These are phyloP conservation scores for Phalaenopsis aphrodite DNA, from an alignment of 106 monocot species.

Conservation along the genomic window DNA sequence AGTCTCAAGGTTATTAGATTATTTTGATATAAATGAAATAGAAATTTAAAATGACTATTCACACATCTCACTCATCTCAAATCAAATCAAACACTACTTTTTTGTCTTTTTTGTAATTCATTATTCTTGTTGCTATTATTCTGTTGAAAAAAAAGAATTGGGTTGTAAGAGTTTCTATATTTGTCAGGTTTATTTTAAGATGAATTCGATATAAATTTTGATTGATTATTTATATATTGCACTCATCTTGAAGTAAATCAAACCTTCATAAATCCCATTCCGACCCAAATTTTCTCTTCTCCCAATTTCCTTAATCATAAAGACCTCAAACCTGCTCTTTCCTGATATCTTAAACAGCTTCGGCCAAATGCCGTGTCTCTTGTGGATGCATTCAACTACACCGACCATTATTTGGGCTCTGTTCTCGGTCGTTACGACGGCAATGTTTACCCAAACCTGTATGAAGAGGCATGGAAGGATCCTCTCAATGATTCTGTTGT, in stretches of 20 bases:
- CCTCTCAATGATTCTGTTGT: conserved; percentile 82
- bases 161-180: too few relatives aligned
- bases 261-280: not conserved
- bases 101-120: too few relatives aligned
- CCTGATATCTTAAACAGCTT: conserved; percentile 26
- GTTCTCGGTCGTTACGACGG: conserved; percentile 87
- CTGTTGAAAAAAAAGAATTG: too few relatives aligned
- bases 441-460: conserved; percentile 80
- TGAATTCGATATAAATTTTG: too few relatives aligned
- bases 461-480: conserved; percentile 78
- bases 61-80: too few relatives aligned
- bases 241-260: not conserved
- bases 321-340: not conserved
- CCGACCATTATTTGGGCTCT: conserved; percentile 75
- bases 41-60: too few relatives aligned
- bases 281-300: not conserved
- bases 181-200: too few relatives aligned
- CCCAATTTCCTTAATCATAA: not conserved
- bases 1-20: too few relatives aligned
- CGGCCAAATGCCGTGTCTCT: conserved; percentile 81
- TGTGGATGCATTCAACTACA: conserved; percentile 95
- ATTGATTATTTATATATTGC: too few relatives aligned
- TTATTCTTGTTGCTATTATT: too few relatives aligned
- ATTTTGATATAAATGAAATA: too few relatives aligned
- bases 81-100: too few relatives aligned